Base-by-base conservation (phyloP, 1,284 basidiomycete species). In the Fomitopsis palustris region DNA sequence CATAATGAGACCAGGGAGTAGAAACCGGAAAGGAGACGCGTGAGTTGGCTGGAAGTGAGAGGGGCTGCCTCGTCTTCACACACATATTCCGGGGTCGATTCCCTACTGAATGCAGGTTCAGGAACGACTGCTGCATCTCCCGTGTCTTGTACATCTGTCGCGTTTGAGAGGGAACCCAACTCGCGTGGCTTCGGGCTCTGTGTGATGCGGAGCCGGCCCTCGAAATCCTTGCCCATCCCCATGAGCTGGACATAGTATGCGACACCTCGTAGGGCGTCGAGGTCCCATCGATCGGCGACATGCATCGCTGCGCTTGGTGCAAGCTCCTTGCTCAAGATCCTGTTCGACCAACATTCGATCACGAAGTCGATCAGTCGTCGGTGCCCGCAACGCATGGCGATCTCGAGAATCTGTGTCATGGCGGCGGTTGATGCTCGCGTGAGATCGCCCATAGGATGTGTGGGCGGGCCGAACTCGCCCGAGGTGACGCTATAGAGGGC, bases 221-320 rank as follows among this genome's bases (percentile, higher is more conserved):
- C 62, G 54, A 65, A 68, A 27, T 57, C 59, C 53, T 61, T 54
- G 27, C 57, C 67, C 65, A 66, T 64, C 55, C 67, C 66, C 62
- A 66, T 68, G 53, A 74, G 67, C 55, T 69, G 65, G 23, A 65
- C 64, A 58, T 74, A 74, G 55, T 73, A 72, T 31, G 69, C 68
- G 53, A 65, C 58, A 29, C 71, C 72, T 33, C 53, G 39, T 17
- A 74, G 64, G n/a, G 61, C 38, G 37, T 49, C 27, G 16, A 70
- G 54, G 5, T 62, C 64, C 60, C 64, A 65, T 16, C 60, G 52
- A 54, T 72, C 71, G 12, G 70, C 71, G 31, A 72, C 57, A 41
- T 59, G 62, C 31, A 74, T 63, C 14, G 72, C 72, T 2, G 56
- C 58, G 63, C 27, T 66, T 31, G 35, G 70, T 62, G 35, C 61